Evolutionary conservation across 495 filamentous ascomycete species (phyloP).

Genomic region (Penicillium mononematosum): DNA sequence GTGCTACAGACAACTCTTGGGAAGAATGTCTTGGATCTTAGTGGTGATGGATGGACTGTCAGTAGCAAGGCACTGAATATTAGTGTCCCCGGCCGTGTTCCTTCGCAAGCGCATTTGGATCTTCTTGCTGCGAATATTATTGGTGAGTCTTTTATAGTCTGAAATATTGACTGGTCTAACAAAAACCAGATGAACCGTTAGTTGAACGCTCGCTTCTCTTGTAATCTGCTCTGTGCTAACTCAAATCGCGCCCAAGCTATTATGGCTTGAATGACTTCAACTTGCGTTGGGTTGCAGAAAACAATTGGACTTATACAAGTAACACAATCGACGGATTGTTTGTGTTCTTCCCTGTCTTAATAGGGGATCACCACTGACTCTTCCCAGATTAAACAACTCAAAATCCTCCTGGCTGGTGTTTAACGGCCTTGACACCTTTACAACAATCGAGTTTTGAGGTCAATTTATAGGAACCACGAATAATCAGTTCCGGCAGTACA

Average conservation of each 20-base stretch:
- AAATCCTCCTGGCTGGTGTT: constrained; percentile 57
- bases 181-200: constrained; percentile 46
- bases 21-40: constrained; percentile 52
- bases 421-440: constrained; percentile 66
- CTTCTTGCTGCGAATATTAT: constrained; percentile 53
- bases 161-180: constrained; percentile 7
- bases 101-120: constrained; percentile 64
- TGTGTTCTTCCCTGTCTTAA: constrained; percentile 12
- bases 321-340: constrained; percentile 49
- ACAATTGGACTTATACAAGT: constrained; percentile 66
- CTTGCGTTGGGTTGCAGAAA: constrained; percentile 58
- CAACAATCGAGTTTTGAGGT: constrained; percentile 60
- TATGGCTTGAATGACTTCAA: constrained; percentile 62
- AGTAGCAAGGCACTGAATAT: constrained; percentile 51
- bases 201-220: constrained; percentile 19
- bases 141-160: constrained; percentile 24
- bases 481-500: constrained; percentile 72
- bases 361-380: constrained; percentile 14
- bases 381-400: constrained; percentile 20
- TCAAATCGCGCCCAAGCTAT: constrained; percentile 29
- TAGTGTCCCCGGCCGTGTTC: constrained; percentile 57
- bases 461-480: constrained; percentile 60
- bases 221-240: constrained; percentile 7
- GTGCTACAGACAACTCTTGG: constrained; percentile 17
- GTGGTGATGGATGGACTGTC: constrained; percentile 55